Conservation (phyloP, 2,329 filamentous ascomycete species). For the Diaporthe sp. region DNA sequence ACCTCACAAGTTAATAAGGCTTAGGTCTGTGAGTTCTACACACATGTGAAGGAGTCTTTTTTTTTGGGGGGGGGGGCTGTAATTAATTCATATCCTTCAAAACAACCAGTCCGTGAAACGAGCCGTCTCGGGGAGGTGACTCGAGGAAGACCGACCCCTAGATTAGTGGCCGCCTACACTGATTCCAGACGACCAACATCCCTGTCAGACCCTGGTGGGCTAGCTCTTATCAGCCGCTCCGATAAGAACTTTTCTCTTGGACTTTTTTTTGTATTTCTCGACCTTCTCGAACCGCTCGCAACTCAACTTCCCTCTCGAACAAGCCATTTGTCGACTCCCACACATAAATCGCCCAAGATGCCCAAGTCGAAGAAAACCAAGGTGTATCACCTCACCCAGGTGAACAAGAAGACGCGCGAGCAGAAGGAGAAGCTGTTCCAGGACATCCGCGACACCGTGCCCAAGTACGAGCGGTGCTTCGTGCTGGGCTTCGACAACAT, state of each 20-base stretch:
- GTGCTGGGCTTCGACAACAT: slow-evolving; percentile 97
- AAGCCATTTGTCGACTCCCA: background rate
- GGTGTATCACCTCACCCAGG: slow-evolving; percentile 91
- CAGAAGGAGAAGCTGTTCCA: slow-evolving; percentile 91
- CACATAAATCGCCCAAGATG: slow-evolving; percentile 69
- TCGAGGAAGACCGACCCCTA: too few relatives aligned
- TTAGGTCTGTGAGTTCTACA: too few relatives aligned
- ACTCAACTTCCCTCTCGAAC: background rate
- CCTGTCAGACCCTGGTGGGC: background rate
- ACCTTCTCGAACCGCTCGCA: background rate
- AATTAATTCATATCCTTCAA: too few relatives aligned
- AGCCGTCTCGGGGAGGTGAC: too few relatives aligned
- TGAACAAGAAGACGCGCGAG: slow-evolving; percentile 92
- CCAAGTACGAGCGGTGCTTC: slow-evolving; percentile 91
- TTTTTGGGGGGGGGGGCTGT: too few relatives aligned
- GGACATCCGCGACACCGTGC: slow-evolving; percentile 87
- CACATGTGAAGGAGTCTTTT: too few relatives aligned
- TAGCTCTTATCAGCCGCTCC: background rate
- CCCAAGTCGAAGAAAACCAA: slow-evolving; percentile 96
- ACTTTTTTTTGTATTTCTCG: slow-evolving; percentile 29
- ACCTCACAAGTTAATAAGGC: too few relatives aligned
- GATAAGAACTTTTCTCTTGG: slow-evolving; percentile 30
- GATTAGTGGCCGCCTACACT: too few relatives aligned
- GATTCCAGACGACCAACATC: background rate
- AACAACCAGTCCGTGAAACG: too few relatives aligned